Evolutionary conservation across 2,329 filamentous ascomycete species (phyloP).

Genomic region (Neonectria magnoliae): DNA sequence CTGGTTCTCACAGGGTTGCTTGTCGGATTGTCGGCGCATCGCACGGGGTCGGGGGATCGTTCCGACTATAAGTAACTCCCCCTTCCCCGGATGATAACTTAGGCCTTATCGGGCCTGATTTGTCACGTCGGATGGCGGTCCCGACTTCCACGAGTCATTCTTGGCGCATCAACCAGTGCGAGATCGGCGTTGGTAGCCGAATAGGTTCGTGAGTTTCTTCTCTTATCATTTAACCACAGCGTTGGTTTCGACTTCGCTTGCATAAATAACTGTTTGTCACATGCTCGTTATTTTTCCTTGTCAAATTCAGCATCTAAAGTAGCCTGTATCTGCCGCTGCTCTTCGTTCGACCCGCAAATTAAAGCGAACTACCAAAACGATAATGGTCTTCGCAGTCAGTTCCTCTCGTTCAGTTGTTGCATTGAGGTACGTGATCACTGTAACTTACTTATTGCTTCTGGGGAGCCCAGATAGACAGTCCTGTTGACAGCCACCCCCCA

Average conservation of each 20-base stretch:
- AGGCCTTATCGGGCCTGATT: slow-evolving; percentile 12
- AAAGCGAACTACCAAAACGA: background rate
- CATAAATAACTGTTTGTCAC: background rate
- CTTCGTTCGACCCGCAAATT: background rate
- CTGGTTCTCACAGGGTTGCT: background rate
- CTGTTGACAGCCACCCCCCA: slow-evolving; percentile 15
- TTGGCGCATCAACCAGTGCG: background rate
- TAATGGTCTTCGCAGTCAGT: background rate
- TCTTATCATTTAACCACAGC: background rate
- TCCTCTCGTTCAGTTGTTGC: background rate
- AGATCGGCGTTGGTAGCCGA: background rate
- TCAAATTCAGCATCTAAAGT: background rate
- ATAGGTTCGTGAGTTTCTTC: background rate
- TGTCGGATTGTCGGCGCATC: background rate
- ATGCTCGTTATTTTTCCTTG: background rate
- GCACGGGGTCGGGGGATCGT: slow-evolving; percentile 34
- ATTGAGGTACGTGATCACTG: background rate
- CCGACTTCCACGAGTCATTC: background rate
- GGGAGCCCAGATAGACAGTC: background rate
- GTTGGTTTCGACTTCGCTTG: too few relatives aligned
- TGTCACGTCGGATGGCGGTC: slow-evolving; percentile 9
- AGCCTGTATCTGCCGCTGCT: background rate
- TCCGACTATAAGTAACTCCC: slow-evolving; percentile 34
- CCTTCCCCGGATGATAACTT: slow-evolving; percentile 25
- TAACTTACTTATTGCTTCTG: too few relatives aligned